Evolutionary conservation across 495 filamentous ascomycete genomes (phyloP).

Genomic region (Penicillium ucsense): DNA sequence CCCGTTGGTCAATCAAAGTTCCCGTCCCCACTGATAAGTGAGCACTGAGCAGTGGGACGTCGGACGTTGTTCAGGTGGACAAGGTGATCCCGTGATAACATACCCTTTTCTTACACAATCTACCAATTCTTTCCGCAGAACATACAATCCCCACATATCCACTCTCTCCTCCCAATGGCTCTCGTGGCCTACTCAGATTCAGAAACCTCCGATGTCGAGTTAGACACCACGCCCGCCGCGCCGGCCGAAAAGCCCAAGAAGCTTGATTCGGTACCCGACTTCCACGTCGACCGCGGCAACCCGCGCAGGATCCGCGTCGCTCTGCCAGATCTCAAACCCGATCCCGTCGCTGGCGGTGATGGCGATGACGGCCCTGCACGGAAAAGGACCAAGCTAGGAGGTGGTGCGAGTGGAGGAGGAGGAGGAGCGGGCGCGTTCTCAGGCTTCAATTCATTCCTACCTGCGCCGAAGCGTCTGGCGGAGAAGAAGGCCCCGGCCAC

Average conservation of each 20-base stretch:
- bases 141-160: not conserved
- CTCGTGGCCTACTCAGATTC: conserved; percentile 82
- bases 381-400: conserved; percentile 55
- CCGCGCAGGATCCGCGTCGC: conserved; percentile 74
- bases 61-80: not conserved
- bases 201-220: conserved; percentile 60
- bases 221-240: conserved; percentile 17
- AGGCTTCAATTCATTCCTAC: conserved; percentile 79
- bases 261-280: conserved; percentile 52
- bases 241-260: conserved; percentile 30
- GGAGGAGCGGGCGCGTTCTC: conserved; percentile 43
- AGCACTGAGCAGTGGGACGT: too few species aligned
- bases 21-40: too few species aligned
- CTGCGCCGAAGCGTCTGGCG: conserved; percentile 61
- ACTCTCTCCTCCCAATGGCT: conserved; percentile 42
- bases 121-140: not conserved
- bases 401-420: conserved; percentile 15
- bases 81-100: not conserved
- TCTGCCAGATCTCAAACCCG: conserved; percentile 45
- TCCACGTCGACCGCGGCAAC: conserved; percentile 59
- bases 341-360: conserved; percentile 28
- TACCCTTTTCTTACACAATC: too few species aligned
- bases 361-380: conserved; percentile 52
- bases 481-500: conserved; percentile 26
- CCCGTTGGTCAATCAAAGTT: too few species aligned